Base-by-base conservation (phyloP, 176 grass and related monocot species). In the Thinopyrum elongatum region DNA sequence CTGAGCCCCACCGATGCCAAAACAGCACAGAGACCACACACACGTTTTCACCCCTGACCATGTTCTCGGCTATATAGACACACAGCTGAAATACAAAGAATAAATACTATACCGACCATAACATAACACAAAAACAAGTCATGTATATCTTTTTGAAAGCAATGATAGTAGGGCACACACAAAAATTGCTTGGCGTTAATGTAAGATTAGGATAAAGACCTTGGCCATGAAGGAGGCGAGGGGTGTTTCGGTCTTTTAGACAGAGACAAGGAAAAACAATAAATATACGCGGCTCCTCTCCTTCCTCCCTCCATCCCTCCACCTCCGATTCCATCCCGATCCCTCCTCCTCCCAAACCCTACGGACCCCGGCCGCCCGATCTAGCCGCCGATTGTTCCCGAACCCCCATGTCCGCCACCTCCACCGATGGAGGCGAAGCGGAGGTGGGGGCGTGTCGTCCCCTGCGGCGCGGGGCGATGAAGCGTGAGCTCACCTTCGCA, bases 391-490 rank as follows among this genome's bases (percentile, higher is more conserved):
- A 31, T 31, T 3, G 30, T 31, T 3, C 41, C 41, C 39, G 9
- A 12, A 6, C 6, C 62, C 55, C 17, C 67, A 84, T 89, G 87
- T 70, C 88, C 70, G 77, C 77, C 14, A 47, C 88, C 34, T 80
- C 76, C 33, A 27, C 68, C 70, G n/a, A n/a, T n/a, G n/a, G n/a
- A n/a, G 61, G 46, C 6, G 74, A 62, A 10, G 78, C 42, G 30
- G 30, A 31, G 30, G 30, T 3, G 30, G 30, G 30, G 33, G 66
- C 33, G 33, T 5, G 0, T n/a, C 66, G 22, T 83, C 39, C 0
- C 14, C 82, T 17, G 7, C 82, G 36, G 34, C 59, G 36, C 83
- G 84, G 88, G 35, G 77, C 85, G 65, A 84, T 88, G 82, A 91
- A 31, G 30, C 30, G 30, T 3, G 30, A 31, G 30, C 30, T 31